Percentiles rank a stretch among this genome's conserved stretches.
Conservation (phyloP, 1,139 yeast genomes). For the Suzukiozyma palmioleophila region DNA sequence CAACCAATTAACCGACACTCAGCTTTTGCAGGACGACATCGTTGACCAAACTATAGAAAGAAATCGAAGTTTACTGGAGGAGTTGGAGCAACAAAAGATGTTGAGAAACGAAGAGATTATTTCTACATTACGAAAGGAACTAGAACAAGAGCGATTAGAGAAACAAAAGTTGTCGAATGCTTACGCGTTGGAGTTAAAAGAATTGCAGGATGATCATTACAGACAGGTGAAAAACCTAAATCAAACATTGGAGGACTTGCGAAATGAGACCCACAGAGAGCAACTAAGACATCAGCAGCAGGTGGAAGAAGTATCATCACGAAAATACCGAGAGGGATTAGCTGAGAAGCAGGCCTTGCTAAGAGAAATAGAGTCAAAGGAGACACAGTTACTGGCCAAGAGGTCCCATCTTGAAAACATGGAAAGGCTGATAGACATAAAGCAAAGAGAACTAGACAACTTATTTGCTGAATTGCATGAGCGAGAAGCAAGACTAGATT, state of each 20-base stretch:
- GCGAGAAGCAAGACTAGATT: not conserved
- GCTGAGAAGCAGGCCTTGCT: not conserved
- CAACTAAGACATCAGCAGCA: not conserved
- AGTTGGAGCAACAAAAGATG: constrained; percentile 1
- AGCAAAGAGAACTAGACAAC: not conserved
- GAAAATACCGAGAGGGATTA: not conserved
- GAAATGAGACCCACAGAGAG: not conserved
- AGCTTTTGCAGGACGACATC: constrained; percentile 1
- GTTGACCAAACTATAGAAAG: constrained; percentile 5
- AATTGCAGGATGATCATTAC: constrained; percentile 4
- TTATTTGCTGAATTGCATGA: not conserved
- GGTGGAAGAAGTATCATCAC: not conserved
- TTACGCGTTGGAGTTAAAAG: constrained; percentile 4
- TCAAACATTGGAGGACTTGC: constrained; percentile 4
- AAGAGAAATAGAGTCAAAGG: not conserved
- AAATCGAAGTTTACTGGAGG: constrained; percentile 1
- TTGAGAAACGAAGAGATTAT: not conserved
- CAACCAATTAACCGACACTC: not conserved
- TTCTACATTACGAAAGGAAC: not conserved
- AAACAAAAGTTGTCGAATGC: constrained; percentile 3
- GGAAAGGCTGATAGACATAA: not conserved
- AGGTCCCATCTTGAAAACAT: not conserved
- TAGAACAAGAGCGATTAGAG: not conserved
- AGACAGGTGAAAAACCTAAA: constrained; percentile 4
- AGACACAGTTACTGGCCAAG: not conserved